phyloP scores from a whole-genome alignment of 441 rosid species.

The Syzygium syzygioides region DNA sequence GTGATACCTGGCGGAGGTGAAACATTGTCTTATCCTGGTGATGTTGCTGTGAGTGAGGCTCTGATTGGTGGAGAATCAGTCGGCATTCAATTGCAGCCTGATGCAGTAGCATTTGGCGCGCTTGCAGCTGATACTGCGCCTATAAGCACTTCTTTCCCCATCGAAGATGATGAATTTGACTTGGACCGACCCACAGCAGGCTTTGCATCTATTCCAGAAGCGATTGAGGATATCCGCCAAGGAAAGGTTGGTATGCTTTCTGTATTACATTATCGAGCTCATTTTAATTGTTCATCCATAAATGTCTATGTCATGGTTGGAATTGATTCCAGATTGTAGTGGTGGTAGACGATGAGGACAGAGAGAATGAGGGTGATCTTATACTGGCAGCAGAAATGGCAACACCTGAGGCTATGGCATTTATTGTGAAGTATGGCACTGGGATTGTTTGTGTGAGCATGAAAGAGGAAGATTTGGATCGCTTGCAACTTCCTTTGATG shows the following conservation, averaged over 20 bases:
- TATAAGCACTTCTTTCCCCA: constrained; percentile 30
- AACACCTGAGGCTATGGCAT: constrained; percentile 95
- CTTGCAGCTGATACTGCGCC: constrained; percentile 45
- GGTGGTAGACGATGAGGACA: constrained; percentile 92
- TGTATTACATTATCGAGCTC: not conserved
- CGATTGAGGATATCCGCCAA: constrained; percentile 81
- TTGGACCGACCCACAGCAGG: constrained; percentile 69
- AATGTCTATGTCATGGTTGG: not conserved
- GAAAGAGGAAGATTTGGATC: constrained; percentile 71
- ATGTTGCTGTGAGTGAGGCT: constrained; percentile 19
- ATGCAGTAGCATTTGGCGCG: constrained; percentile 37
- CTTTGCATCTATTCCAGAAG: constrained; percentile 76
- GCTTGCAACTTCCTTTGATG: constrained; percentile 87
- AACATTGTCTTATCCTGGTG: constrained; percentile 34
- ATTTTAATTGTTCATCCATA: not conserved
- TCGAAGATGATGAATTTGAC: constrained; percentile 57
- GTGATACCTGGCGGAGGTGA: constrained; percentile 61
- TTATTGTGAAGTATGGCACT: constrained; percentile 86
- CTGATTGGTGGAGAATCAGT: constrained; percentile 18
- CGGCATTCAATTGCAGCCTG: constrained; percentile 27
- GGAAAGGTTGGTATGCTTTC: constrained; percentile 58
- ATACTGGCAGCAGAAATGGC: constrained; percentile 84
- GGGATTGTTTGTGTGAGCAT: constrained; percentile 94
- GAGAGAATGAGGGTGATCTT: constrained; percentile 96
- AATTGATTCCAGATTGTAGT: constrained; percentile 59